These are phyloP conservation scores for Fusarium nelsonii DNA, from an alignment of 2,329 filamentous ascomycete genomes.

Conservation along the genomic window DNA sequence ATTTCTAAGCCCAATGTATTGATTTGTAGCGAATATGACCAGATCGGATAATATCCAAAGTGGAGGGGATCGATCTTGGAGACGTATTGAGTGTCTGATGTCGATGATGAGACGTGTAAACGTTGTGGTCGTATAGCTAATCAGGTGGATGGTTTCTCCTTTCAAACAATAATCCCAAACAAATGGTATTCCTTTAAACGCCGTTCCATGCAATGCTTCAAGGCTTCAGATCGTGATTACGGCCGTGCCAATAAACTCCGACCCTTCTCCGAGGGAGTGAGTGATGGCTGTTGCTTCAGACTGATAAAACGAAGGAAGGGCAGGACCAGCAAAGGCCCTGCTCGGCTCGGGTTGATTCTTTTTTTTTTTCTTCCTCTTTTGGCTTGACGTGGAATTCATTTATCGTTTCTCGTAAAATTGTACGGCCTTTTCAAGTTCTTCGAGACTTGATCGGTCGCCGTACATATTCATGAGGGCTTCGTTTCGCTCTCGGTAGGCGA, in stretches of 20 bases:
- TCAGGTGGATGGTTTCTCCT: constrained; percentile 7
- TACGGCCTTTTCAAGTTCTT: constrained; percentile 62
- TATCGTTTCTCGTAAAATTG: constrained; percentile 59
- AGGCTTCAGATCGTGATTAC: constrained; percentile 28
- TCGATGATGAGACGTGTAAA: constrained; percentile 3
- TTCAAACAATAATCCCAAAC: constrained; percentile 21
- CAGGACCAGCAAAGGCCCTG: background rate
- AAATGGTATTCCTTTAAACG: constrained; percentile 43
- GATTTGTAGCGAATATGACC: constrained; percentile 5
- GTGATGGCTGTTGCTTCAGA: constrained; percentile 28
- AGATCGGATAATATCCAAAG: constrained; percentile 1
- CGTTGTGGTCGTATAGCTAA: constrained; percentile 4
- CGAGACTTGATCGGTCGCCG: constrained; percentile 62
- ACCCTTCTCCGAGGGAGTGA: constrained; percentile 14
- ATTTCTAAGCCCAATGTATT: constrained; percentile 16
- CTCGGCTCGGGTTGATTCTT: constrained; percentile 3
- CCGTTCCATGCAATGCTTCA: constrained; percentile 38
- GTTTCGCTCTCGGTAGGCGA: constrained; percentile 54
- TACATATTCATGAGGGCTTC: constrained; percentile 63
- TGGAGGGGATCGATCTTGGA: background rate
- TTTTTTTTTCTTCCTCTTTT: constrained; percentile 7
- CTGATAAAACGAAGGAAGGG: constrained; percentile 12
- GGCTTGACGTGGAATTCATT: constrained; percentile 17
- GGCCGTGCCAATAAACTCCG: constrained; percentile 31
- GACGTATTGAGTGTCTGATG: constrained; percentile 3